Conservation (phyloP, 139 green algal genomes). For the Ettlia oleoabundans region DNA sequence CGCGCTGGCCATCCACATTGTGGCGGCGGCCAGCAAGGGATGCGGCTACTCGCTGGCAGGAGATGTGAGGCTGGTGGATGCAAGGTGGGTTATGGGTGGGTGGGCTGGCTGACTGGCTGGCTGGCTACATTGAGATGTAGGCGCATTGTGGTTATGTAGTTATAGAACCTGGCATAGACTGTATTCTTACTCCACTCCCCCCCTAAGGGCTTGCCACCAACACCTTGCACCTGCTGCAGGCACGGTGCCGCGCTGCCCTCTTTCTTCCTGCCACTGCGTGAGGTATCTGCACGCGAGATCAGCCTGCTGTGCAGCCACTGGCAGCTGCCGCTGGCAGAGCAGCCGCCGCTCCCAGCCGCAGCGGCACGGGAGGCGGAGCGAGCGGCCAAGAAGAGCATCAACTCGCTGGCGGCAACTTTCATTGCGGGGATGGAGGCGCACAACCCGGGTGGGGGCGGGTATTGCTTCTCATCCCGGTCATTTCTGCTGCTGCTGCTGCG, state of each 20-base stretch:
- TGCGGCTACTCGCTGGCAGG: slow-evolving; percentile 69
- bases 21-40: slow-evolving; percentile 75
- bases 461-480: too few species aligned
- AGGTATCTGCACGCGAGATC: slow-evolving; percentile 35
- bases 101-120: neutral
- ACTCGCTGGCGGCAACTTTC: slow-evolving; percentile 35
- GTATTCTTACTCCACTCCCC: too few species aligned
- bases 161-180: too few species aligned
- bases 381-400: slow-evolving; percentile 29
- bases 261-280: slow-evolving; percentile 34
- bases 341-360: too few species aligned
- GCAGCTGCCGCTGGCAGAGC: slow-evolving; percentile 1
- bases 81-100: slow-evolving; percentile 30
- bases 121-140: neutral
- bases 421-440: slow-evolving; percentile 19
- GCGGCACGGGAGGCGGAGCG: neutral
- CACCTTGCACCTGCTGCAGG: neutral
- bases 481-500: too few species aligned
- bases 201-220: too few species aligned
- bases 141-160: neutral
- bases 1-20: slow-evolving; percentile 55
- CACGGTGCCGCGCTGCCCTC: slow-evolving; percentile 10
- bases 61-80: slow-evolving; percentile 67
- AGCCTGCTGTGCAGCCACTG: neutral
- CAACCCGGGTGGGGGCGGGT: slow-evolving; percentile 28